Evolutionary conservation across 352 stramenopile species (phyloP).

Genomic region (Phytophthora podocarpi): DNA sequence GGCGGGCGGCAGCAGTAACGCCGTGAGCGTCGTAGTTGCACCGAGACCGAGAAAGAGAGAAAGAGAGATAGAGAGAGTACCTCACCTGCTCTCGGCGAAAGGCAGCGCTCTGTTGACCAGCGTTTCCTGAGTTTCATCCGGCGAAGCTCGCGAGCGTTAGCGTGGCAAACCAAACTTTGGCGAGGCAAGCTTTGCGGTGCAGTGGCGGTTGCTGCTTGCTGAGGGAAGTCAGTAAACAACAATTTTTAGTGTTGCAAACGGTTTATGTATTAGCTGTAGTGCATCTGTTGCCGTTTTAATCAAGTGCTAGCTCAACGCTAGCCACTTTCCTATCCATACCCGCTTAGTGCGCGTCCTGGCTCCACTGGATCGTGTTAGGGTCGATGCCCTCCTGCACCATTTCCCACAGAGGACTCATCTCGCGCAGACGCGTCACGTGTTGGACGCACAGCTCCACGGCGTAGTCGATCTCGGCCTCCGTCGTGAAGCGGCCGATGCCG

Average conservation of each 20-base stretch:
- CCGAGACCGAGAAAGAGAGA: not conserved
- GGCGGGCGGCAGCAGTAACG: slow-evolving; percentile 9
- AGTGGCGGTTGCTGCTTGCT: not conserved
- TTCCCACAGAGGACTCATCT: slow-evolving; percentile 99
- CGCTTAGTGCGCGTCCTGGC: slow-evolving; percentile 91
- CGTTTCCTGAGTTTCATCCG: no score
- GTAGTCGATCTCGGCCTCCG: slow-evolving; percentile 98
- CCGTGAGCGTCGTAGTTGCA: not conserved
- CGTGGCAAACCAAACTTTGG: not conserved
- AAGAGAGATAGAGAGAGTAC: not conserved
- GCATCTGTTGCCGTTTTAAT: slow-evolving; percentile 9
- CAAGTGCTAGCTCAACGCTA: not conserved
- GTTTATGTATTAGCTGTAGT: slow-evolving; percentile 20
- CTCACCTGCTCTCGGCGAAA: no score
- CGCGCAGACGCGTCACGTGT: slow-evolving; percentile 96
- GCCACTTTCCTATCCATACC: slow-evolving; percentile 1
- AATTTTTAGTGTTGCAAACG: no score
- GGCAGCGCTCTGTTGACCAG: slow-evolving; percentile 1
- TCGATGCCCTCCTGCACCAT: slow-evolving; percentile 99
- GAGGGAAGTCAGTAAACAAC: no score
- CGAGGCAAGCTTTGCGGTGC: slow-evolving; percentile 1
- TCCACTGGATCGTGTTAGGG: slow-evolving; percentile 99
- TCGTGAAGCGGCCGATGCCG: slow-evolving; percentile 98
- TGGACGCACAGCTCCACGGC: slow-evolving; percentile 94
- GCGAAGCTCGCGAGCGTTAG: not conserved